phyloP scores from a whole-genome alignment of 306 rosid genomes.

The Vigna mungo region DNA sequence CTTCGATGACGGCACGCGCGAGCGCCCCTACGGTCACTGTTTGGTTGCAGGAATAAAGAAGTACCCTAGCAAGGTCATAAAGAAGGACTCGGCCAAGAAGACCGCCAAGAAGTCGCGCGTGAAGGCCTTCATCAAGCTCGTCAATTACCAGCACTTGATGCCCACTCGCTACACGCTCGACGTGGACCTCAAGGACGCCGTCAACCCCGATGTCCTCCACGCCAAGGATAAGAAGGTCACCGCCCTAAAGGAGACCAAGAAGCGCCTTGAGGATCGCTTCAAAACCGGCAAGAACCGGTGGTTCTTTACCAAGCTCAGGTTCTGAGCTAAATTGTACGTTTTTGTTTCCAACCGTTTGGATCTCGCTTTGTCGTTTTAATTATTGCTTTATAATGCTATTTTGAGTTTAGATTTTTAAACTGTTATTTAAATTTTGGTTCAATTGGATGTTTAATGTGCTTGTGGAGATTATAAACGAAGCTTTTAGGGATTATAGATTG shows the following conservation, averaged over 20 bases:
- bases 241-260: slow-evolving; percentile 54
- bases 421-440: background rate
- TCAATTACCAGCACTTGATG: slow-evolving; percentile 55
- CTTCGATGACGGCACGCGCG: slow-evolving; percentile 54
- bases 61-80: slow-evolving; percentile 52
- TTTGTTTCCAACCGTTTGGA: background rate
- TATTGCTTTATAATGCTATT: background rate
- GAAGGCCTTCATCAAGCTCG: slow-evolving; percentile 54
- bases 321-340: slow-evolving; percentile 3
- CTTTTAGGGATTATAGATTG: background rate
- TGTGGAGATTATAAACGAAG: background rate
- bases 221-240: slow-evolving; percentile 54
- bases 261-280: slow-evolving; percentile 54
- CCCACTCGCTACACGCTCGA: slow-evolving; percentile 62
- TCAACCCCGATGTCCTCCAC: slow-evolving; percentile 34
- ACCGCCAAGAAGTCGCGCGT: slow-evolving; percentile 61
- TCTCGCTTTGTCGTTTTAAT: background rate
- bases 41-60: slow-evolving; percentile 51
- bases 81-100: slow-evolving; percentile 53
- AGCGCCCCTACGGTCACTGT: slow-evolving; percentile 54
- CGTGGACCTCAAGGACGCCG: slow-evolving; percentile 53
- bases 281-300: slow-evolving; percentile 59
- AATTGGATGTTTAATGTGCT: background rate
- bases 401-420: background rate
- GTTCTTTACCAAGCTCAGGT: slow-evolving; percentile 61